phyloP scores from a whole-genome alignment of 331 rosid genomes.

The Prunus yedoensis region DNA sequence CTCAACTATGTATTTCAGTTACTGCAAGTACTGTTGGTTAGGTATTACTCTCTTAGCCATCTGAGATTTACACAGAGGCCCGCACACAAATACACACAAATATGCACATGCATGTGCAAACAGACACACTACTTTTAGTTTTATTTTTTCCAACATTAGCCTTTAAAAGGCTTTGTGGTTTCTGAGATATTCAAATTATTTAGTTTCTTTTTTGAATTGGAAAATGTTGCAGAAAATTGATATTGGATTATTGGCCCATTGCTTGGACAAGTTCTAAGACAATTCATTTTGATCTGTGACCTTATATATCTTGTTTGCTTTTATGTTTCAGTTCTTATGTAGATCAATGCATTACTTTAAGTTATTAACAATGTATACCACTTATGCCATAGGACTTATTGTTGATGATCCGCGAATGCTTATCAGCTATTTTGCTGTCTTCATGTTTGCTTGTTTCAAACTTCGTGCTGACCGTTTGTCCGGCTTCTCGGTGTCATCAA shows the following conservation, averaged over 20 bases:
- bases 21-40: constrained; percentile 85
- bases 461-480: constrained; percentile 76
- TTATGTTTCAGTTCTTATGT: background rate
- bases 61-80: background rate
- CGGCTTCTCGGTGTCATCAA: constrained; percentile 63
- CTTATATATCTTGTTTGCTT: constrained; percentile 4
- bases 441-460: constrained; percentile 94
- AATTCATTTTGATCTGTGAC: background rate
- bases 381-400: constrained; percentile 54
- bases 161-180: background rate
- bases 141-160: background rate
- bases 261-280: background rate
- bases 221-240: background rate
- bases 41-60: constrained; percentile 59
- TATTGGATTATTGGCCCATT: background rate
- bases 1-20: constrained; percentile 59
- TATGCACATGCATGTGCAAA: background rate
- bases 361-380: constrained; percentile 1
- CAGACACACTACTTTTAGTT: background rate
- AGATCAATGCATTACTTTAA: background rate
- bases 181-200: background rate
- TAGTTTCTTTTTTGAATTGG: constrained; percentile 9
- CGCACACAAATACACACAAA: background rate
- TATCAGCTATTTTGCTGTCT: constrained; percentile 78
- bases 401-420: constrained; percentile 87